Base-by-base conservation (phyloP, 1,284 basidiomycete genomes). In the Chalciporus sp. region DNA sequence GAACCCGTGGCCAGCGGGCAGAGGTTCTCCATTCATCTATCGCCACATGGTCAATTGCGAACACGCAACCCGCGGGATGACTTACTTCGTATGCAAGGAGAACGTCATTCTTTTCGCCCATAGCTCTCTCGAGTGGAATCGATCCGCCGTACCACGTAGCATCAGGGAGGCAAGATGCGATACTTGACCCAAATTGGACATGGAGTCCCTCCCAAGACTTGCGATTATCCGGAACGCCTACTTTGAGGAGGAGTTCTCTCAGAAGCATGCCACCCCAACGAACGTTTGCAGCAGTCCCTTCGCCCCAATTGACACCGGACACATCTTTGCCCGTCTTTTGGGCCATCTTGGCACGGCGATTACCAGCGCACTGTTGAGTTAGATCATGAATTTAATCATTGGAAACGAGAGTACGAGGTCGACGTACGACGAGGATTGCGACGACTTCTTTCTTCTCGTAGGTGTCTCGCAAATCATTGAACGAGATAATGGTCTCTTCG, bases 341-440 rank as follows among this genome's bases (percentile, higher is more conserved):
- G n/a, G 76, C 78, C 85, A 88, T 88, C 68, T 84, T 82, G 55
- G 79, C 82, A 17, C 86, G 76, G 57, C 85, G 73, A 60, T 87
- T 87, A 11, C 86, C 86, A 16, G 86, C 86, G 59, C 86, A 88
- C 31, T 33, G 12, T 33, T 88, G 49, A 28, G 11, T 41, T 10
- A 6, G 20, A 28, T 27, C 2, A 17, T 29, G 29, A 12, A 27
- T 51, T 4, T 46, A 45, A 14, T 2, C 16, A n/a, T 35, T 11
- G 19, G n/a, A 23, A 9, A 44, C 0, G n/a, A 17, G 8, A 14
- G 2, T n/a, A 33, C 11, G 9, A 8, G 19, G 20, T 40, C 26
- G 17, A 68, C 76, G 54, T 59, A 83, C 86, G 72, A 86, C 81
- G 17, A 87, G 75, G 37, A 75, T 77, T 16, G 86, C 83, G 6